Evolutionary conservation across 768 basidiomycete species (phyloP), one percentile per base, ranked within the genome.

Genomic region (Kwoniella mangroviensis): DNA sequence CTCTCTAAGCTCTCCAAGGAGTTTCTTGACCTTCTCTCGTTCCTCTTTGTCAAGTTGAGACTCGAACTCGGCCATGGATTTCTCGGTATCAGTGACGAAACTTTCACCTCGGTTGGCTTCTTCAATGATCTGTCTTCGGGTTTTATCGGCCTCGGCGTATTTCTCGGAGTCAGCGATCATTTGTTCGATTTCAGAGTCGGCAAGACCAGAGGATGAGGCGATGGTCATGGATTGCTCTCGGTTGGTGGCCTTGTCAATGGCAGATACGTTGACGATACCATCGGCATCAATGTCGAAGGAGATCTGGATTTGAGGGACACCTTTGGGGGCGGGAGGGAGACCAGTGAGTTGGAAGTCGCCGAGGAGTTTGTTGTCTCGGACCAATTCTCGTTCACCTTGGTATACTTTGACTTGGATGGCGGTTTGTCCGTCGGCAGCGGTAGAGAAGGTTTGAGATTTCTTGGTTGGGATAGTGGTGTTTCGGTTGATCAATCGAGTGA

Each of bases 401-500:
- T 89, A 99, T 77, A 99, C 94, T 89, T 98, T 98, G 84, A 99
- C 96, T 84, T 98, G 95, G 74, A 99, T 98, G 45, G 96, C 95
- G n/a, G 92, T 96, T 85, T 99, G 97, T 63, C 97, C 96, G 72
- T 99, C 97, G 49, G 96, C 96, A 51, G 97, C 96, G 17, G 97
- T 99, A 4, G 96, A 98, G 88, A 99, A 98, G 54, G 91, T 92
- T 84, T 98, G 96, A 0, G 93, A 94, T 88, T 99, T 99, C 88
- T 99, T 99, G 76, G 96, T 98, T 4, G 97, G 97, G 85, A 98
- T 98, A 68, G 97, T 98, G 12, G 97, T 99, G 87, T 99, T 99
- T 69, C 97, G 91, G 81, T 87, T 91, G 85, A 99, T 99, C 54
- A 99, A 89, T 85, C 98, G 96, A 74, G 96, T 98, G 93, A 99